Evolutionary conservation across 495 filamentous ascomycete species (phyloP), one percentile per base, ranked within the genome.

Genomic region (Daldinia loculata): DNA sequence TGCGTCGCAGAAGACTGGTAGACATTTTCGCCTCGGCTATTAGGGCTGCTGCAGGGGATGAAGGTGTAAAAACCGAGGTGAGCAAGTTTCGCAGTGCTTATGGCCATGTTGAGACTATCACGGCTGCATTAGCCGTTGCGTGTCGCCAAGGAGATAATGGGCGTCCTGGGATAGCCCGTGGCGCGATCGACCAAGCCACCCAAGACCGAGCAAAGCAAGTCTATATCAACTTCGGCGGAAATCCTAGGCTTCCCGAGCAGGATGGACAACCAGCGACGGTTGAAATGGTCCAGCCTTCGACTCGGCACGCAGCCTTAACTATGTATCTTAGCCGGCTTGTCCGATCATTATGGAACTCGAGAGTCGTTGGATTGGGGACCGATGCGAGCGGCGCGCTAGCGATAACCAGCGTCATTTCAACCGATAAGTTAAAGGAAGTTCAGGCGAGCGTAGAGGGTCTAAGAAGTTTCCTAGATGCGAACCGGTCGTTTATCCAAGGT

Each of bases 41-140:
- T 36, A 85, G 91, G 39, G 83, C 84, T 63, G 87, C 89, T n/a
- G 84, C 88, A 11, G 89, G 91, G 36, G 90, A 95, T 7, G 94
- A 97, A 45, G 93, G 89, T 4, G 74, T 94, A 4, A 92, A 96
- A 57, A 88, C 84, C 2, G 92, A 97, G 61, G 83, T 94, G 43
- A 90, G 90, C 59, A 92, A 87, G 60, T 97, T 98, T 74, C 90
- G 93, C 62, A 84, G 86, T 36, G 85, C 87, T 3, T 98, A 98
- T 78, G 96, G 96, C 36, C 86, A 92, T 1, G 88, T 87, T 2
- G 95, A 99, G 76, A 93, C 90, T 0, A 88, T 93, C 67, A 93
- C 96, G 0, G 94, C 94, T 59, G 93, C 96, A 9, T 84, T 99
- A 22, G 96, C 96, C 8, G 95, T 98, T n/a, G 94, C 94, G 14